Percentiles rank a stretch among this genome's conserved stretches.
Conservation (phyloP, 2,329 filamentous ascomycete species). For the Aspergillus texensis region DNA sequence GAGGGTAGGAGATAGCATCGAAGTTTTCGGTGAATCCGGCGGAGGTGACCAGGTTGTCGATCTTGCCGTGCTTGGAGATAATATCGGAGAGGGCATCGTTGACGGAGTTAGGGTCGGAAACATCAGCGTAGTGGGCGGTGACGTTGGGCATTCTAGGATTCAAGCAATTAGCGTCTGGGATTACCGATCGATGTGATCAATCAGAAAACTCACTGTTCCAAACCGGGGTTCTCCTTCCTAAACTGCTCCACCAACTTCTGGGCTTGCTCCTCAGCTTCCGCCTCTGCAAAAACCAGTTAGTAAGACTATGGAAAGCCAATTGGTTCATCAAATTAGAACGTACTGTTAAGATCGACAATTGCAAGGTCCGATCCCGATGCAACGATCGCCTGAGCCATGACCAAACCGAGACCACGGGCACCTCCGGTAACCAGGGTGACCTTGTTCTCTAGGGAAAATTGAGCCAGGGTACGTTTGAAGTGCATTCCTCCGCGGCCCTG, state of each 20-base stretch:
- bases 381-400: constrained; percentile 91
- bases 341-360: constrained; percentile 91
- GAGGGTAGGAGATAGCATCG: constrained; percentile 85
- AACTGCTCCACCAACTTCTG: constrained; percentile 73
- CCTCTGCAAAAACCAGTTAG: constrained; percentile 57
- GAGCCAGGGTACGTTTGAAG: constrained; percentile 80
- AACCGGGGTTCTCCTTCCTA: constrained; percentile 75
- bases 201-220: constrained; percentile 58
- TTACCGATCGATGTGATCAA: neutral
- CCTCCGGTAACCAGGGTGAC: constrained; percentile 88
- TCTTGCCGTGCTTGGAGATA: constrained; percentile 71
- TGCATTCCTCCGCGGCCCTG: constrained; percentile 77
- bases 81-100: constrained; percentile 72
- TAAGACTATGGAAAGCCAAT: neutral
- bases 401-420: constrained; percentile 82
- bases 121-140: constrained; percentile 88
- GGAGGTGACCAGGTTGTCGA: constrained; percentile 92
- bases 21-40: constrained; percentile 97
- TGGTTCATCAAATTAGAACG: constrained; percentile 34
- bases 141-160: constrained; percentile 70
- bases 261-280: constrained; percentile 80
- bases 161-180: neutral
- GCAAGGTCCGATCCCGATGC: constrained; percentile 86
- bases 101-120: constrained; percentile 78
- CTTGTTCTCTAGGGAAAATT: constrained; percentile 82